Base-by-base conservation (phyloP, 495 filamentous ascomycete species). In the Sordaria brevicollis region DNA sequence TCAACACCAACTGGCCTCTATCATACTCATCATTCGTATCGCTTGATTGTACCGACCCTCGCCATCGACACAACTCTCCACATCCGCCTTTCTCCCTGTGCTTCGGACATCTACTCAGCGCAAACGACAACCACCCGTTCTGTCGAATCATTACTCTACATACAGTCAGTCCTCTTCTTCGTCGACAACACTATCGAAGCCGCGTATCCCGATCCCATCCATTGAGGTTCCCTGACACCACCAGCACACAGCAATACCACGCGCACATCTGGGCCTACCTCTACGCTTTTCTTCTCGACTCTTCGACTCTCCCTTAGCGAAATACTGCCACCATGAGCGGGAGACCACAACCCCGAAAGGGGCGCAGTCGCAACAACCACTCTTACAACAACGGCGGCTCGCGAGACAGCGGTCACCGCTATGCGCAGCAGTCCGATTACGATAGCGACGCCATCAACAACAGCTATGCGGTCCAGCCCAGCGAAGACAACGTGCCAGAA, bases 351-450 rank as follows among this genome's bases (percentile, higher is more conserved):
- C 81, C 78, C 31, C 76, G 74, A 73, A 81, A 79, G 66, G 69
- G 77, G 38, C 73, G 76, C 21, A 75, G 73, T 71, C 82, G 79
- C 21, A 62, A 62, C 71, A 77, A 80, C 65, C 77, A 81, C 35
- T 77, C 77, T 35, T 77, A 79, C 75, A 74, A 74, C 71, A 74
- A 62, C 2, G 49, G 49, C 13, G 49, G 49, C 49, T 31, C 49
- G 11, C 49, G 49, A 62, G 49, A 62, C 29, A 67, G 79, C 54
- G 72, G 72, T 15, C 67, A 72, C 1, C 78, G 75, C 68, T 75
- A 75, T 33, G 67, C 77, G 19, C 73, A 82, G 67, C 76, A 81
- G 43, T 89, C 88, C 65, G 90, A 92, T 82, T 91, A 92, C 83
- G 91, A 93, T 69, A 82, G 82, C 67, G 80, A 81, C 66, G 79